Evolutionary conservation across 75 land plant species (phyloP).

Genomic region (Sequoiadendron giganteum): DNA sequence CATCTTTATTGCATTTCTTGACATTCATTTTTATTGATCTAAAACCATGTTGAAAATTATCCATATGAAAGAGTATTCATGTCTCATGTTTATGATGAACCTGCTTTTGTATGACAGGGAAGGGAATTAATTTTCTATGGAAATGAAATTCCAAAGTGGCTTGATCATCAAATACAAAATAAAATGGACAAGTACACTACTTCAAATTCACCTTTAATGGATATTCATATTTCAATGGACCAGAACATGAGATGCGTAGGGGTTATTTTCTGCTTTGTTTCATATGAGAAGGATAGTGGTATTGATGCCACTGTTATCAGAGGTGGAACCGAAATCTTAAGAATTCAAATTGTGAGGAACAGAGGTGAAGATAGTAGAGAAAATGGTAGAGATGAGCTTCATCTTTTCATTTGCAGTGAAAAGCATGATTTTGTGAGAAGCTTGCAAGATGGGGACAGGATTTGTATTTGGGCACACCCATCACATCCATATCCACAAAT

Average conservation of each 20-base stretch:
- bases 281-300: neutral
- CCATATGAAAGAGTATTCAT: neutral
- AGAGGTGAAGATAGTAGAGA: neutral
- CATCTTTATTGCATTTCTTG: neutral
- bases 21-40: no score
- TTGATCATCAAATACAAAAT: neutral
- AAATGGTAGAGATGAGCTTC: neutral
- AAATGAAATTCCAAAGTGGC: neutral
- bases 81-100: neutral
- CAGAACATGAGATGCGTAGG: neutral
- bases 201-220: neutral
- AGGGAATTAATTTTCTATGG: constrained; percentile 1
- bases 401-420: neutral
- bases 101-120: neutral
- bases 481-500: neutral
- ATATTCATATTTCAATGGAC: neutral
- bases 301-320: neutral
- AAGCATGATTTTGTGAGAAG: neutral
- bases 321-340: neutral
- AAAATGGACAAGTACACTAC: neutral
- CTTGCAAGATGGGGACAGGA: neutral
- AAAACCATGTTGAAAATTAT: no score
- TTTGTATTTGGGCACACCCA: neutral
- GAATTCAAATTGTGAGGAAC: constrained; percentile 1
- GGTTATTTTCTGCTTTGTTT: neutral